Base-by-base conservation (phyloP, 495 filamentous ascomycete genomes). In the Schizothecium vesticola region DNA sequence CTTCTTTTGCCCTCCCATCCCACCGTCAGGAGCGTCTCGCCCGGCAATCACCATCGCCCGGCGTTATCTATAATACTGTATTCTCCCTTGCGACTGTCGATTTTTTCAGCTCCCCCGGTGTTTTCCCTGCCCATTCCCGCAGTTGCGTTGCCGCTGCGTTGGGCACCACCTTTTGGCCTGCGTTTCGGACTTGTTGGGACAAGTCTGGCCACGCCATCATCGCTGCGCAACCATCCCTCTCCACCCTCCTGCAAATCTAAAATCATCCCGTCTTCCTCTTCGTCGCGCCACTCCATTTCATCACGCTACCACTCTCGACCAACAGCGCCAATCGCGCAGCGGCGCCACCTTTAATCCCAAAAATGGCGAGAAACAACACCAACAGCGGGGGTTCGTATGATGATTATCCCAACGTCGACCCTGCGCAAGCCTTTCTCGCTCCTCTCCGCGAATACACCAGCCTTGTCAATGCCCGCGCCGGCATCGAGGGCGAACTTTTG, bases 311-410 rank as follows among this genome's bases (percentile, higher is more conserved):
- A 16, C 19, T n/a, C 7, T 51, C 16, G 43, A 51, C 43, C 5
- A 51, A 19, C 2, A 4, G 16, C 43, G 43, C 16, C 36, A 51
- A 51, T 51, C 16, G 43, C 63, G 59, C 33, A 43, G 13, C 33
- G 6, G 33, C 33, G 33, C 33, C 33, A 13, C 33, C 33, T 43
- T 43, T 43, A 43, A 16, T 43, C 33, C 19, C 33, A 9, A 31
- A 19, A 22, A 25, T 22, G 62, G 63, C 60, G 25, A 28, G 60
- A 31, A 55, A 60, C 24, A 25, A 61, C 57, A 43, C 33, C 33
- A 58, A 21, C 31, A 71, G 9, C 56, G 62, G 60, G 59, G 67
- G 33, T 31, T 24, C 63, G 8, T 69, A 64, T 33, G 67, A 72
- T 21, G 63, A 31, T 19, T 28, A 21, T 1, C 61, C 69, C 43